Evolutionary conservation across 208 protist genomes (phyloP), one percentile per base, ranked within the genome.

Genomic region (Wallacemonas sp.): DNA sequence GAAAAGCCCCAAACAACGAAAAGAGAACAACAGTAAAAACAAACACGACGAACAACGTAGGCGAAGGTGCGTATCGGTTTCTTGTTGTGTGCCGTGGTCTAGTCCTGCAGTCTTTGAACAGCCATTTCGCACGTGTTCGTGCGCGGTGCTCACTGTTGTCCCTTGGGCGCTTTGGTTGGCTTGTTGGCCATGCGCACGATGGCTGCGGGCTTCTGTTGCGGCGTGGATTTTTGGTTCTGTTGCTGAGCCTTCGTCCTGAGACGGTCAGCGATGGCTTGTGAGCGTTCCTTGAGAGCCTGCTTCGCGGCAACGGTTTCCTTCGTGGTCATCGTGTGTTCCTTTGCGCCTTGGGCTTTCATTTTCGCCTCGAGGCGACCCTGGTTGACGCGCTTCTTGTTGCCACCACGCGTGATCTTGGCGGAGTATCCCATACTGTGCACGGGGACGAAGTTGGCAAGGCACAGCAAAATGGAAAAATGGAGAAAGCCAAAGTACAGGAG

Each of bases 361-460:
- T 95, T 95, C 21, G 84, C 86, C 65, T 93, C 80, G 21, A 74
- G 71, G 0, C 89, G 74, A 26, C 74, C 80, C 33, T 83, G 75
- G 65, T 95, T 95, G 38, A 90, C 74, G n/a, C 86, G 89, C 70
- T 84, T 87, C 72, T 95, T 95, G 74, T 95, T 89, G 14, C 89
- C 89, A 54, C 89, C 89, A 24, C 89, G 83, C 1, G 89, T 95
- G 61, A 93, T 92, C 70, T 95, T 95, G 1, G 89, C 89, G 11
- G 89, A 92, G 64, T 78, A 67, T 12, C 87, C 90, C 86, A 95
- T 95, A 41, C 9, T 41, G 14, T 41, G 36, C 36, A 41, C 36
- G 36, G 36, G 36, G 23, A 56, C n/a, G n/a, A n/a, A n/a, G n/a
- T n/a, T n/a, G n/a, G n/a, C n/a, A n/a, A n/a, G 33, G 14, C 6